A percentile compares a stretch with the other conserved stretches of the same genome.
Conservation (phyloP, 352 stramenopile genomes). For the Globisporangium canariense region DNA sequence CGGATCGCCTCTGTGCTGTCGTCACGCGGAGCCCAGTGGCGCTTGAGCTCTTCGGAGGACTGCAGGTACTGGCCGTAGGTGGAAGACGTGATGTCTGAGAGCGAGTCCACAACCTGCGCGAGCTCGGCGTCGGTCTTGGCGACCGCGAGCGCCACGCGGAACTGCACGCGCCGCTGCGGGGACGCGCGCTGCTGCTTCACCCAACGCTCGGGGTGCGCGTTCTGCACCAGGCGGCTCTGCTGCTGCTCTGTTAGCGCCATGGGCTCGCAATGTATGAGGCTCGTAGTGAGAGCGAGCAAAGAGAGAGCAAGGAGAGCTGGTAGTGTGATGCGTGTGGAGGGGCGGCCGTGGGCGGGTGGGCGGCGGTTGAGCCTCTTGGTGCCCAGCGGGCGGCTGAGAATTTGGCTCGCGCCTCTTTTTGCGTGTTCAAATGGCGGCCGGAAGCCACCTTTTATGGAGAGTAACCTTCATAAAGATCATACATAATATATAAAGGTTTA, state of each 20-base stretch:
- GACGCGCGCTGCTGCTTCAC: slow-evolving; percentile 18
- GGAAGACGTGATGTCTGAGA: slow-evolving; percentile 46
- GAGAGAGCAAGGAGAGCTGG: not conserved
- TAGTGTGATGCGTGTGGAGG: no score
- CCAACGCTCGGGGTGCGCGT: slow-evolving; percentile 16
- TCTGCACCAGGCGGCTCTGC: slow-evolving; percentile 10
- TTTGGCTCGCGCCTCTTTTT: no score
- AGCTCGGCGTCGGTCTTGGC: slow-evolving; percentile 32
- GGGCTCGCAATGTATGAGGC: not conserved
- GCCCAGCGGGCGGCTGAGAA: no score
- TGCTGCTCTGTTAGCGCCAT: not conserved
- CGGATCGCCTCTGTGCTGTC: slow-evolving; percentile 20
- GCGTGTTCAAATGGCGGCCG: no score
- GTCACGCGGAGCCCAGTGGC: slow-evolving; percentile 35
- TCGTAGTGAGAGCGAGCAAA: not conserved
- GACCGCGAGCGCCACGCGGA: slow-evolving; percentile 38
- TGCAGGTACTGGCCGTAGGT: slow-evolving; percentile 51
- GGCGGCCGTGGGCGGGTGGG: no score
- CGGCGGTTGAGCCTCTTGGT: no score
- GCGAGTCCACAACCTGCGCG: slow-evolving; percentile 30
- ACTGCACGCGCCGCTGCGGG: slow-evolving; percentile 20
- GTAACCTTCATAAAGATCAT: no score
- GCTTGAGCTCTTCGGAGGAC: slow-evolving; percentile 25
- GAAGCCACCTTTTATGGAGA: no score
- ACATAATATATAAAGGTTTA: no score